Evolutionary conservation across 768 basidiomycete genomes (phyloP), one percentile per base, ranked within the genome.

Genomic region (Mycena sanguinolenta): DNA sequence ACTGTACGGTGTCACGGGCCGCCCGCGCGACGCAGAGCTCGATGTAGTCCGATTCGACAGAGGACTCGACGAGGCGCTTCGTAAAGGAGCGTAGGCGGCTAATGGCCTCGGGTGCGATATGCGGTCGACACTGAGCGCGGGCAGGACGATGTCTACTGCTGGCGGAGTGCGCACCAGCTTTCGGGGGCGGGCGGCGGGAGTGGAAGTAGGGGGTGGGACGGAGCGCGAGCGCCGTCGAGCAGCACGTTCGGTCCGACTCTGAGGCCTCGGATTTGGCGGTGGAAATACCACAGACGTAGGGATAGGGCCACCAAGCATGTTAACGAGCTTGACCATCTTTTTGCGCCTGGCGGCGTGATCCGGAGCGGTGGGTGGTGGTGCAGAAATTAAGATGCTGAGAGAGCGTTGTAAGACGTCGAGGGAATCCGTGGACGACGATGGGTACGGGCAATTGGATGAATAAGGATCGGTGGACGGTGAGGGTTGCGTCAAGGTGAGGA

Each of bases 221-320:
- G 72, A 73, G 7, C 72, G 72, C 36, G 72, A 73, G 21, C 72
- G 68, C 19, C 72, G 65, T 4, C 72, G 68, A 21, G 44, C 23
- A 27, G 34, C 32, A 2, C 53, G 53, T 5, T 30, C n/a, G 10
- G 49, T 36, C 9, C 23, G 54, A 13, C n/a, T 8, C 4, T 44
- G 49, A 16, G 44, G 21, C 21, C n/a, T 42, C 27, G 63, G 63
- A 19, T 27, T 36, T 27, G 63, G 38, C 14, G 44, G 71, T 9
- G 67, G 67, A 34, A 69, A 73, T 0, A 69, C 72, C n/a, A 69
- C 25, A 7, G 67, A 14, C 2, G 61, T 46, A 0, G 72, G 72
- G 25, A 73, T 57, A 42, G 71, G 68, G 1, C 68, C 67, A 49
- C 72, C 72, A 30, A 73, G 72, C 39, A 73, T 50, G 36, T 69